A percentile compares a stretch with the other conserved stretches of the same genome.
Conservation (phyloP, 345 rosid species). For the Hibiscus mutabilis region DNA sequence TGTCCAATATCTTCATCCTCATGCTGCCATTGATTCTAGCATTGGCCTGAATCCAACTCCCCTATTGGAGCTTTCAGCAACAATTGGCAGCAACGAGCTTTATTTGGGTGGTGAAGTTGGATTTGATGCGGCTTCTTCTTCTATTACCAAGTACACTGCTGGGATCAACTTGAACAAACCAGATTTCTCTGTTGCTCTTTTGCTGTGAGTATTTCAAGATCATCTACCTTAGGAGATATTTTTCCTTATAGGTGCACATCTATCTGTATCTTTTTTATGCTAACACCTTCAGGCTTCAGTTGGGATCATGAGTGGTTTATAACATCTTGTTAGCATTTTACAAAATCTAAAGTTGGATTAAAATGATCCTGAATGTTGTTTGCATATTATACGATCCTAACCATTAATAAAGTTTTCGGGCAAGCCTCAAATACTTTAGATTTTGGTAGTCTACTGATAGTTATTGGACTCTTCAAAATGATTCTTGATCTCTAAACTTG, state of each 20-base stretch:
- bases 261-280: neutral
- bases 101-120: constrained; percentile 69
- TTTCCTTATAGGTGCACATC: neutral
- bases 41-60: constrained; percentile 81
- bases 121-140: constrained; percentile 68
- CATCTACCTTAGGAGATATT: neutral
- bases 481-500: neutral
- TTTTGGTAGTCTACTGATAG: neutral
- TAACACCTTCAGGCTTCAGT: neutral
- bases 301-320: neutral
- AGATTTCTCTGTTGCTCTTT: constrained; percentile 55
- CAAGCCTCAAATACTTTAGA: neutral
- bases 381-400: neutral
- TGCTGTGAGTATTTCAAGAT: constrained; percentile 45
- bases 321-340: neutral
- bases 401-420: neutral
- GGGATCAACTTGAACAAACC: constrained; percentile 60
- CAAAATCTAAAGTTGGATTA: neutral
- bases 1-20: constrained; percentile 68
- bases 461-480: neutral
- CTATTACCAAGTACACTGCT: constrained; percentile 59
- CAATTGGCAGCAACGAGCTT: constrained; percentile 57
- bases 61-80: constrained; percentile 62
- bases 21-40: constrained; percentile 60
- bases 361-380: neutral